Base-by-base conservation (phyloP, 179 eudicot species). In the Beta macrorhiza region DNA sequence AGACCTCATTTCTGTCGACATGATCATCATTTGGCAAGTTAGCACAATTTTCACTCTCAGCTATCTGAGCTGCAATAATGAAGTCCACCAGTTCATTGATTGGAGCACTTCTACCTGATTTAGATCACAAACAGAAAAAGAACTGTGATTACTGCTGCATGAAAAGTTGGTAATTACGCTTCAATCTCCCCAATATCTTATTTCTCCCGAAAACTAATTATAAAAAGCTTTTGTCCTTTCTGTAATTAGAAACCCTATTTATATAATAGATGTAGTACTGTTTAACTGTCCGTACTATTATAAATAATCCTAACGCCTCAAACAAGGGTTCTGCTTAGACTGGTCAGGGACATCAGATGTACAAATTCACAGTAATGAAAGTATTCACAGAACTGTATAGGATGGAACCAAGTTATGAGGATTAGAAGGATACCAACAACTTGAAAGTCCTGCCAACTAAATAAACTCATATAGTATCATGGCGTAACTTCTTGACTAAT, bases 21-120 rank as follows among this genome's bases (percentile, higher is more conserved):
- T 79, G 82, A 56, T 72, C 82, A 71, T 56, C 75, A 63, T 77
- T 57, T 69, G 86, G 79, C 61, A 80, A 82, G 65, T 83, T 78
- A 10, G 79, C 84, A 72, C 67, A 81, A 76, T 87, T 84, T 63
- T 86, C 91, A 84, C 65, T 87, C 83, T 87, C 89, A 82, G 97
- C 98, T 72, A 96, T 87, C 86, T 90, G 91, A 77, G 94, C 91
- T 82, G 99, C 99, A 80, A 88, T 84, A 67, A 96, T 94, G 87
- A 91, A 90, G 89, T 96, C 99, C 79, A 96, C 93, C 47, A 94
- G 82, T 78, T 91, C 93, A 86, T 79, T 72, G 47, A 96, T 77
- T 49, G 92, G 90, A 85, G 98, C 94, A 88, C 80, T 79, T 80
- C 79, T 84, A 61, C 99, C 99, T 96, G 89, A 69, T 56, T 86